Evolutionary conservation across 148 eudicot species (phyloP), one percentile per base, ranked within the genome.

Genomic region (Fagopyrum tataricum): DNA sequence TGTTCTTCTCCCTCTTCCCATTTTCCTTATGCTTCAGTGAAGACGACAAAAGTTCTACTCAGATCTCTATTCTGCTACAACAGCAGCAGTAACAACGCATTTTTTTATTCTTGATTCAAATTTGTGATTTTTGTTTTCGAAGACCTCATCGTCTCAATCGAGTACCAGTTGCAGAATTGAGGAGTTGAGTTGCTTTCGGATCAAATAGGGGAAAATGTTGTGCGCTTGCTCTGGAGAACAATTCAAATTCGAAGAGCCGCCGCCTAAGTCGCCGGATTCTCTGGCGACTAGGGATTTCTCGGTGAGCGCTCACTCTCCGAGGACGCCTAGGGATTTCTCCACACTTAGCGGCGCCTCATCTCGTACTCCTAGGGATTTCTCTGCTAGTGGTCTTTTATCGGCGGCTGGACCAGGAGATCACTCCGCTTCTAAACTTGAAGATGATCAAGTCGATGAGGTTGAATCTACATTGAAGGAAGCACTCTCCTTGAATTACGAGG

Each of bases 181-280:
- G 15, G 66, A 59, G 69, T 31, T 6, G 44, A 31, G 68, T 26
- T 64, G 69, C 69, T 64, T 64, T 64, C 69, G 20, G 26, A 20
- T 55, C 21, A 37, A 64, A 3, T 15, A 40, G 41, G 66, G 39
- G 1, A 59, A 61, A 64, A 93, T 94, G 98, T 74, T 94, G 93
- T 94, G 97, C 76, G 86, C 93, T 82, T 95, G 98, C 85, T 91
- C 98, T 46, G 98, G 98, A 40, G 96, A 95, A 85, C 93, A 91
- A 71, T 91, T 89, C 72, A 89, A 79, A 78, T 79, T 85, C 5
- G 92, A 95, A 58, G 98, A 95, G 71, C 83, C 83, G 15, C 81
- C 67, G 10, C 85, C 93, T 0, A 82, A 83, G 56, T 89, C 97
- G 56, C 96, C 96, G 7, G 96, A 91, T 49, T 95, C 98, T 0